Evolutionary conservation across 345 rosid genomes (phyloP), one percentile per base, ranked within the genome.

Genomic region (Eucalyptus sp.): DNA sequence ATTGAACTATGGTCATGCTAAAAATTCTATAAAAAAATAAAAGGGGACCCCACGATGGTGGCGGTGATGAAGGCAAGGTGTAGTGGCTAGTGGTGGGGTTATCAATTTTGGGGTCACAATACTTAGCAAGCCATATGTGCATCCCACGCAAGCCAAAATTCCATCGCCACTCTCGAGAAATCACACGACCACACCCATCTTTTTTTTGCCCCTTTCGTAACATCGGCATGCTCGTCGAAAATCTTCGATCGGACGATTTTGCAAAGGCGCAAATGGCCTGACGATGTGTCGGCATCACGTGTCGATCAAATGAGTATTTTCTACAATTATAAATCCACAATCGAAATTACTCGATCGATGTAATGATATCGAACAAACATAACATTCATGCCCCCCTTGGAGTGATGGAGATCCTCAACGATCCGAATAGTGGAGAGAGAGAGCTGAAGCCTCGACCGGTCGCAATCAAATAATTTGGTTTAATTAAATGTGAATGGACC

Each of bases 211-310:
- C 25, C 13, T 71, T 18, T 5, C 4, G 12, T 37, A 18, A 18
- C 83, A 5, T 71, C 4, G 15, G 12, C 27, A 10, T 5, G 46
- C 15, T 71, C 5, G 4, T 71, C 13, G 44, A 5, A 71, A 37
- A 37, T 18, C 46, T 71, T 37, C 7, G 46, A 71, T 17, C 1
- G 13, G 14, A 71, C 3, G 8, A 37, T 18, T 18, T 12, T 10
- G 44, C 1, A 3, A 3, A 5, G 2, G 11, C 12, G 1, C 46
- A 20, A 37, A 37, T 7, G 2, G 3, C 44, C 46, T 20, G 2
- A 9, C 1, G 8, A 9, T 7, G 13, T 10, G 25, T 10, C 5
- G 27, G 25, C 81, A 33, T 71, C 25, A 37, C 10, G 1, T 17
- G 46, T 33, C 7, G 1, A 9, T 16, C 79, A 33, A 33, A 31